A percentile compares a stretch with the other conserved stretches of the same genome.
Evolutionary conservation across 345 rosid species (phyloP).

Genomic region (Eucalyptus tenuipes): DNA sequence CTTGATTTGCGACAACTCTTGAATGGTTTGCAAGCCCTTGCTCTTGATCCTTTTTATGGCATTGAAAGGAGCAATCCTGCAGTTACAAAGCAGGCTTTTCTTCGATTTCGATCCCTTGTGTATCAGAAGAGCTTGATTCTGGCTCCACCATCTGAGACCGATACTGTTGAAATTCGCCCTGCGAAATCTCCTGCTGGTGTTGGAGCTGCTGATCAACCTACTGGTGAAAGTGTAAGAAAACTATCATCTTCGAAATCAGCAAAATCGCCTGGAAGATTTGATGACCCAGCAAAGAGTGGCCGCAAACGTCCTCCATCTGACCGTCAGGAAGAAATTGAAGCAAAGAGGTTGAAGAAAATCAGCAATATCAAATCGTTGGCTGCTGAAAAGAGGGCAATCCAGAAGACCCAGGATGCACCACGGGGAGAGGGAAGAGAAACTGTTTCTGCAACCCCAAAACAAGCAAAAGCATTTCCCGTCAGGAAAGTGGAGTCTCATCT

Average conservation of each 20-base stretch:
- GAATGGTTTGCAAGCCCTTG: slow-evolving; percentile 62
- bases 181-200: slow-evolving; percentile 11
- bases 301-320: slow-evolving; percentile 73
- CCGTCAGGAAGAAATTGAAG: slow-evolving; percentile 69
- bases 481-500: slow-evolving; percentile 33
- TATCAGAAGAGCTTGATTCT: slow-evolving; percentile 71
- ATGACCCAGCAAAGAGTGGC: slow-evolving; percentile 57
- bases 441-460: slow-evolving; percentile 13
- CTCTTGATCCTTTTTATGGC: slow-evolving; percentile 62
- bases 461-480: slow-evolving; percentile 20
- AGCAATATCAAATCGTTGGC: slow-evolving; percentile 41
- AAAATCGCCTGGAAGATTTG: slow-evolving; percentile 33
- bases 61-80: slow-evolving; percentile 33
- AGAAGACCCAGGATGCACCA: slow-evolving; percentile 23
- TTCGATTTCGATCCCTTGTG: slow-evolving; percentile 60
- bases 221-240: slow-evolving; percentile 26
- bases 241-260: slow-evolving; percentile 23
- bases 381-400: slow-evolving; percentile 48
- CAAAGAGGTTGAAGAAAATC: slow-evolving; percentile 66
- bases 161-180: slow-evolving; percentile 10
- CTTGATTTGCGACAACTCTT: slow-evolving; percentile 41
- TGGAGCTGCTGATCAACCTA: slow-evolving; percentile 3
- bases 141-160: slow-evolving; percentile 41
- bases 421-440: slow-evolving; percentile 45
- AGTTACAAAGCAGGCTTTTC: slow-evolving; percentile 40